Conservation (phyloP, 2,329 filamentous ascomycete genomes). For the Pseudogymnoascus sp. region DNA sequence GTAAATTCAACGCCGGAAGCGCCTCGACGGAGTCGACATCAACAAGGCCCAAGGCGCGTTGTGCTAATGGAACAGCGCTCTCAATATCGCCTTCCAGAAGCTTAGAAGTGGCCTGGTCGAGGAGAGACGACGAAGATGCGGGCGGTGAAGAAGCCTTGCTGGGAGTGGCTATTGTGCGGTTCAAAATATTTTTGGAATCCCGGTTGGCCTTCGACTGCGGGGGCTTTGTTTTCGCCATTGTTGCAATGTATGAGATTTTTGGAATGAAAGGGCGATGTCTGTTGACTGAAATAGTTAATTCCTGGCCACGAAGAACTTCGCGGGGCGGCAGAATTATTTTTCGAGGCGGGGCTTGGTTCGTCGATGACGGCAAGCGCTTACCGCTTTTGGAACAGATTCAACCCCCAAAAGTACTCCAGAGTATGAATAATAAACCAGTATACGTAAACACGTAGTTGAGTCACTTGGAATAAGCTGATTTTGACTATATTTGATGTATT, state of each 20-base stretch:
- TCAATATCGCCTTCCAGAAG: conserved; percentile 31
- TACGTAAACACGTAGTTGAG: neutral
- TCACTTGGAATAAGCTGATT: neutral
- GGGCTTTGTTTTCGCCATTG: conserved; percentile 33
- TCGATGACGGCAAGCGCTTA: conserved; percentile 11
- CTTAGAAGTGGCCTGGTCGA: conserved; percentile 26
- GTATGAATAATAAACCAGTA: neutral
- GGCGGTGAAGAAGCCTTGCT: conserved; percentile 25
- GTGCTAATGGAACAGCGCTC: conserved; percentile 26
- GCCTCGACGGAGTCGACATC: conserved; percentile 25
- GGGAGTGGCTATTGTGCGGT: conserved; percentile 24
- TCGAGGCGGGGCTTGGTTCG: neutral
- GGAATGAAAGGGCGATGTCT: neutral
- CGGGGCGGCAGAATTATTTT: conserved; percentile 13
- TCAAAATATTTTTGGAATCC: conserved; percentile 25
- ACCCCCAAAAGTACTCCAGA: neutral
- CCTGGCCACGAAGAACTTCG: conserved; percentile 6
- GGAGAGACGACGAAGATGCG: conserved; percentile 21
- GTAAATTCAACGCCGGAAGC: conserved; percentile 29
- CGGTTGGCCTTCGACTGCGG: conserved; percentile 28
- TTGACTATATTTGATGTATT: neutral
- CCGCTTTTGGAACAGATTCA: conserved; percentile 6
- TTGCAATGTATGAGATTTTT: conserved; percentile 13
- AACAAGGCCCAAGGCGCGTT: conserved; percentile 24
- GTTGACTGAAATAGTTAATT: conserved; percentile 2